Base-by-base conservation (phyloP, 148 eudicot genomes). In the Vaccinium corymbosum region DNA sequence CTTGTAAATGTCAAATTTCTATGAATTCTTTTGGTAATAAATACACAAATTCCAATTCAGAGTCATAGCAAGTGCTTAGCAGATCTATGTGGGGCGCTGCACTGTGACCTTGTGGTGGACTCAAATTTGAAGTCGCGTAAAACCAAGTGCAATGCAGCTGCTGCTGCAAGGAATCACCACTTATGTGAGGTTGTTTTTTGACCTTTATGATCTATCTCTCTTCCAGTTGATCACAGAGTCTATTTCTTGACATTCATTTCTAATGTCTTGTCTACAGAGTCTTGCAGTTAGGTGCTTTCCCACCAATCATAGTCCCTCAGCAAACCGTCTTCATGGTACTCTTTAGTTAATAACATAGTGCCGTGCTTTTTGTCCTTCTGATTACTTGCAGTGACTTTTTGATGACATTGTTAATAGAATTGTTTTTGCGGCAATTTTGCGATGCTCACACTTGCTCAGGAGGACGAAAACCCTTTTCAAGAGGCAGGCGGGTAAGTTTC, bases 91-190 rank as follows among this genome's bases (percentile, higher is more conserved):
- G 98, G 99, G 77, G 95, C 98, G 3, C 87, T 96, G 91, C 98
- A 96, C 86, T 96, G 99, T 90, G 98, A 96, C 84, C 90, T 86
- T 87, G 82, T 86, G 82, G 81, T 91, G 87, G 89, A 90, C 70
- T 80, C 93, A 71, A 89, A 80, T 77, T 55, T 89, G 17, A 89
- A 83, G 78, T 75, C 89, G 61, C 88, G 84, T 82, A 91, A 89
- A 89, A 88, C 85, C 73, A 96, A 91, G 88, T 96, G 99, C 88
- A 96, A 93, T 85, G 94, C 97, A 80, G 97, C 99, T 82, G 98
- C 97, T 38, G 94, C 94, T 86, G 88, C 88, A 13, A 93, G 86
- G 86, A 96, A 96, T 68, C 94, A 83, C 79, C 99, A 92, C 86
- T 86, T 94, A 82, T 96, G 99, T 88, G 99, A 96, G 99, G 99